Conservation (phyloP, 2,329 filamentous ascomycete genomes). For the Neodidymelliopsis sp. region DNA sequence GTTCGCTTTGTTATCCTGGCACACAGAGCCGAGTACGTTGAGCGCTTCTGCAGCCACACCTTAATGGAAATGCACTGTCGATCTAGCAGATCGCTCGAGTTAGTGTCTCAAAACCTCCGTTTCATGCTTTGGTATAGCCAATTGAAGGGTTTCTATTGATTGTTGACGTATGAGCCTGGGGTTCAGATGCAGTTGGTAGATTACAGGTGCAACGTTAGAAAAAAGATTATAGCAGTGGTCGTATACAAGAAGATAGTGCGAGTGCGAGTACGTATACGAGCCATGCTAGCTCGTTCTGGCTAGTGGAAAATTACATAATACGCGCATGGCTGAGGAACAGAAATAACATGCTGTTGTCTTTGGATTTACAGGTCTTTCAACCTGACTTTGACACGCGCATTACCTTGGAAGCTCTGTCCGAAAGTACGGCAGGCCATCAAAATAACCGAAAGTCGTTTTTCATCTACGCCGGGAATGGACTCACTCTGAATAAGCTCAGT, state of each 20-base stretch:
- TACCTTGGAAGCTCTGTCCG: no score
- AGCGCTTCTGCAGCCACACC: slow-evolving; percentile 1
- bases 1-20: not conserved
- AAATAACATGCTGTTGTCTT: no score
- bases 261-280: slow-evolving; percentile 13
- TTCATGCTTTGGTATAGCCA: not conserved
- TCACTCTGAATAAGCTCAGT: no score
- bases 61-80: not conserved
- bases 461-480: no score
- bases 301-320: not conserved
- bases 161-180: slow-evolving; percentile 2
- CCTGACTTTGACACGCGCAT: no score
- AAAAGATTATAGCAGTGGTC: slow-evolving; percentile 4
- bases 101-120: slow-evolving; percentile 2
- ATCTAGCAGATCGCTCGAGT: slow-evolving; percentile 1
- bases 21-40: not conserved
- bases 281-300: not conserved
- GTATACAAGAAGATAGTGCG: slow-evolving; percentile 8
- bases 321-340: no score
- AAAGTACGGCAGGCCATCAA: no score
- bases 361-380: no score
- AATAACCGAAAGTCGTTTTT: no score
- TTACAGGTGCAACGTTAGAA: slow-evolving; percentile 8
- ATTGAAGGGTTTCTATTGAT: not conserved
- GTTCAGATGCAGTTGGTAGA: slow-evolving; percentile 2